These are phyloP conservation scores for Phytophthora pisi DNA, from an alignment of 352 stramenopile genomes.

Conservation along the genomic window DNA sequence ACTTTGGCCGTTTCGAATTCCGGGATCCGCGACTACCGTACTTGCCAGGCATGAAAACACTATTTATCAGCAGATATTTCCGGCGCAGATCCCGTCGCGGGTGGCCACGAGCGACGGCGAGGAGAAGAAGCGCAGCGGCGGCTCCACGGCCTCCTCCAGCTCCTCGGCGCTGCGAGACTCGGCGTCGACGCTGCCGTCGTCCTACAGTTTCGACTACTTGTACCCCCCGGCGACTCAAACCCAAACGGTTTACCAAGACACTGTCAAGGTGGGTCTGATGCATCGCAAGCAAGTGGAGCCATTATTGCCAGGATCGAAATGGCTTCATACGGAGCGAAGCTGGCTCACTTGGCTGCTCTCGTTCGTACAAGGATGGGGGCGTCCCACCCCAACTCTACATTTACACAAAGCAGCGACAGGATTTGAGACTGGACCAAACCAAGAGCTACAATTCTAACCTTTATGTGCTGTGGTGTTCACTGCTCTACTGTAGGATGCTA, in stretches of 20 bases:
- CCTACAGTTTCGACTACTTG: slow-evolving; percentile 89
- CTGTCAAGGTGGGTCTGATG: slow-evolving; percentile 52
- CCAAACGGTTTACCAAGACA: slow-evolving; percentile 84
- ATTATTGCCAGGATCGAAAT: neutral
- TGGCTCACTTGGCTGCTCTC: slow-evolving; percentile 12
- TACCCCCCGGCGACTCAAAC: slow-evolving; percentile 76
- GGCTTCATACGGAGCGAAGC: neutral
- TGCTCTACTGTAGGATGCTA: slow-evolving; percentile 51
- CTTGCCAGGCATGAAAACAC: slow-evolving; percentile 75
- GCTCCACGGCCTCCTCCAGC: slow-evolving; percentile 46
- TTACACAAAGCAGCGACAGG: slow-evolving; percentile 17
- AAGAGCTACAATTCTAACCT: slow-evolving; percentile 4
- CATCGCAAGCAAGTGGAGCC: neutral
- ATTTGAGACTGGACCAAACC: neutral
- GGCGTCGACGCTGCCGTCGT: slow-evolving; percentile 56
- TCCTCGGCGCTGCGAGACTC: slow-evolving; percentile 31
- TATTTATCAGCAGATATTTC: slow-evolving; percentile 91
- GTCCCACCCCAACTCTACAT: slow-evolving; percentile 16
- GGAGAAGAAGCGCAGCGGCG: slow-evolving; percentile 39
- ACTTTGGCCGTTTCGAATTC: neutral
- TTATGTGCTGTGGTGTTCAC: neutral
- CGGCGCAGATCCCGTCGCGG: slow-evolving; percentile 56
- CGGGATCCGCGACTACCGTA: too few relatives aligned
- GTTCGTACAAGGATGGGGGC: slow-evolving; percentile 32
- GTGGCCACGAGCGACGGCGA: slow-evolving; percentile 24